These are phyloP conservation scores for Cyclocybe aegerita DNA, from an alignment of 768 basidiomycete species.

Conservation along the genomic window DNA sequence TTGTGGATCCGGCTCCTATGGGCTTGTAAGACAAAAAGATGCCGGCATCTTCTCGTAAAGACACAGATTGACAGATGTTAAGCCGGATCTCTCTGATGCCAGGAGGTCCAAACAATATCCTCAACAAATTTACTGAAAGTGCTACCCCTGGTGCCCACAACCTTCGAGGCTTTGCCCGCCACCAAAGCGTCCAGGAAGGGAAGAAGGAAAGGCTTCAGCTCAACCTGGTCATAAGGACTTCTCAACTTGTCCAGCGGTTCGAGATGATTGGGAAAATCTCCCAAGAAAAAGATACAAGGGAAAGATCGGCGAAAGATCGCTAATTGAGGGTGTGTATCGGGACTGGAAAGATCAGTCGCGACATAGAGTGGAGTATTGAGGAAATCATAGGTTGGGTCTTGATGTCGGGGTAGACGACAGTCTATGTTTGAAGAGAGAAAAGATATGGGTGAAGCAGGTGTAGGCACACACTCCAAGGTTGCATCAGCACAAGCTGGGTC, in stretches of 20 bases:
- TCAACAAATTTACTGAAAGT: slow-evolving; percentile 73
- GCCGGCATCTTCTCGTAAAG: not conserved
- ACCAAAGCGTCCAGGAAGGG: slow-evolving; percentile 77
- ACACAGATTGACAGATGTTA: slow-evolving; percentile 38
- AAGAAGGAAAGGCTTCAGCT: slow-evolving; percentile 30
- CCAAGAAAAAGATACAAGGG: slow-evolving; percentile 25
- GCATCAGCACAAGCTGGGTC: not conserved
- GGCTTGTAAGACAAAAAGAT: no score
- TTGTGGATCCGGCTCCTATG: no score
- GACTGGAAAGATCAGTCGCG: slow-evolving; percentile 23
- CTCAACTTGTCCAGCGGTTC: slow-evolving; percentile 13
- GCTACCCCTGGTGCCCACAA: slow-evolving; percentile 72
- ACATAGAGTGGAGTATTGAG: slow-evolving; percentile 22
- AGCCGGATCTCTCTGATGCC: slow-evolving; percentile 51
- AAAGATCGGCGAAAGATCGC: slow-evolving; percentile 23
- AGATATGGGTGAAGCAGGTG: slow-evolving; percentile 4
- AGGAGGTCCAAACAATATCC: slow-evolving; percentile 65
- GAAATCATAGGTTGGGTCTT: slow-evolving; percentile 3
- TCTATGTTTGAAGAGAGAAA: slow-evolving; percentile 7
- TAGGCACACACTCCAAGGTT: no score
- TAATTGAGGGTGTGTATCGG: slow-evolving; percentile 20
- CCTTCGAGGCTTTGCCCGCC: slow-evolving; percentile 50
- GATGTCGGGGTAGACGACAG: slow-evolving; percentile 18
- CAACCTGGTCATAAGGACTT: slow-evolving; percentile 24
- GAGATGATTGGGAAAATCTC: slow-evolving; percentile 20